Evolutionary conservation across 2,329 filamentous ascomycete species (phyloP), one percentile per base, ranked within the genome.

Genomic region (Grosmannia clavigera): DNA sequence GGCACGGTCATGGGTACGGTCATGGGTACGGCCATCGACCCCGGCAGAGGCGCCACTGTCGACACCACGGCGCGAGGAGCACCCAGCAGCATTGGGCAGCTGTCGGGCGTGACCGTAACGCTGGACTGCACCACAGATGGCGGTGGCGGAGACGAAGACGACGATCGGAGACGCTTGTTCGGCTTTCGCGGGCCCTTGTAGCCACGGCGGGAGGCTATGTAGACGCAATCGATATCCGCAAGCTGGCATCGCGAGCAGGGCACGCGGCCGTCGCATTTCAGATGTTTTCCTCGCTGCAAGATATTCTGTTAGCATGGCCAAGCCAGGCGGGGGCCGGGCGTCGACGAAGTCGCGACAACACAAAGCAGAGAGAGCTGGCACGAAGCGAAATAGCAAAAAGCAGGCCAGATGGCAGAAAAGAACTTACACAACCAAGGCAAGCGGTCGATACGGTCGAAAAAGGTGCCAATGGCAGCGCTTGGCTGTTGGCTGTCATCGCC

Each of bases 121-220:
- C 1, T 55, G 1, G 60, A 19, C 27, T 27, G 50, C 4, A n/a
- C 6, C 27, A 27, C 33, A 4, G 25, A 5, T 25, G 55, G 40
- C 12, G 19, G 52, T 60, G 75, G 73, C 35, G 62, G 54, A 4
- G 75, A 72, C 33, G 77, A 73, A 31, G 80, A 81, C 33, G 78
- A 76, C 25, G 76, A 77, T 27, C 76, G 74, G 66, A 78, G 77
- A 22, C 76, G 75, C 68, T 81, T 82, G 68, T 77, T 76, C 4
- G 59, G 43, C 68, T 78, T 79, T n/a, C 80, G 76, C 1, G 81
- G 81, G 16, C 86, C 85, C 71, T 87, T 89, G 74, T 88, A 89
- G 35, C 88, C 88, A 62, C 88, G 81, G 52, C 87, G 83, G 48
- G 87, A 90, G 53, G 86, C 83, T 56, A 89, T 82, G 69, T 90